Conservation (phyloP, 495 filamentous ascomycete genomes). For the Trichoderma orchidacearum region DNA sequence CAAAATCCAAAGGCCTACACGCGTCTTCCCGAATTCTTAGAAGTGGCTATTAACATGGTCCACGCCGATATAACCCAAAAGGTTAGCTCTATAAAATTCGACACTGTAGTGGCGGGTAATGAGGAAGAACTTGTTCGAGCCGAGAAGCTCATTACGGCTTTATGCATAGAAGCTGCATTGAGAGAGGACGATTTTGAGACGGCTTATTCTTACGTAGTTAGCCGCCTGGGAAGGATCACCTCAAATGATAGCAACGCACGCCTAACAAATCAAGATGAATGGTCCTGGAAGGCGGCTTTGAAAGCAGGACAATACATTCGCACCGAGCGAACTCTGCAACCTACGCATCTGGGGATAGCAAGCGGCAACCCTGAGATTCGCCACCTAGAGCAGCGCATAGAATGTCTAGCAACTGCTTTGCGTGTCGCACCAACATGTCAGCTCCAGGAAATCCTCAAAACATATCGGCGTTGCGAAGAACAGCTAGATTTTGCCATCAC, state of each 20-base stretch:
- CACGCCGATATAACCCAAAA: slow-evolving; percentile 47
- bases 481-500: slow-evolving; percentile 57
- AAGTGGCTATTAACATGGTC: slow-evolving; percentile 64
- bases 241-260: background rate
- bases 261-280: slow-evolving; percentile 46
- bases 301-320: slow-evolving; percentile 71
- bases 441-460: slow-evolving; percentile 70
- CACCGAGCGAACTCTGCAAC: slow-evolving; percentile 24
- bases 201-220: slow-evolving; percentile 89
- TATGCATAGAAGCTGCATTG: slow-evolving; percentile 82
- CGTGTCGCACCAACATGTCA: slow-evolving; percentile 65
- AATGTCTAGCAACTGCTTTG: slow-evolving; percentile 76
- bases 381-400: slow-evolving; percentile 71
- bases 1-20: slow-evolving; percentile 82
- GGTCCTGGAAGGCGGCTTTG: slow-evolving; percentile 86
- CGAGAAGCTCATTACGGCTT: slow-evolving; percentile 63
- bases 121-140: slow-evolving; percentile 17
- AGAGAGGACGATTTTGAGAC: slow-evolving; percentile 88
- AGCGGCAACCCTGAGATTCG: slow-evolving; percentile 43
- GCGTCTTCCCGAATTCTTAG: slow-evolving; percentile 69
- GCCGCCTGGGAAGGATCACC: slow-evolving; percentile 26
- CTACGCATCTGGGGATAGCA: slow-evolving; percentile 38
- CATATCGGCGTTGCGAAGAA: slow-evolving; percentile 79
- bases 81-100: slow-evolving; percentile 8
- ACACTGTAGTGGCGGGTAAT: slow-evolving; percentile 13